These are phyloP conservation scores for Thalassiosira exigua DNA, from an alignment of 352 stramenopile species.

Conservation along the genomic window DNA sequence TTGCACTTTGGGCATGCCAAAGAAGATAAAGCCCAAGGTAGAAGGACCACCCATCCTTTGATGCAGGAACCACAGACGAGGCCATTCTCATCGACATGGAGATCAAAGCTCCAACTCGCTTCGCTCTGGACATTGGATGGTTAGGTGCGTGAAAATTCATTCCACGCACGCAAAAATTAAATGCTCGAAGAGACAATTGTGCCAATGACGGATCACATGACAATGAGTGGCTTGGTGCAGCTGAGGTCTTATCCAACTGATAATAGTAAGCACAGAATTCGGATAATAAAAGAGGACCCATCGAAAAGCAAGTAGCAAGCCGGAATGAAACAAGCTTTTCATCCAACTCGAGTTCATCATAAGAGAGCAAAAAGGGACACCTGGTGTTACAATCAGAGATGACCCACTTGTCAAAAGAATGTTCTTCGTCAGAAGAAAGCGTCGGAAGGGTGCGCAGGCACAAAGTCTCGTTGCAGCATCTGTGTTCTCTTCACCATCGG, in stretches of 20 bases:
- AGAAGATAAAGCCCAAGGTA: too few species aligned
- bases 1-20: too few species aligned
- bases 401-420: constrained; percentile 29
- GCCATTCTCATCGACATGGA: constrained; percentile 24
- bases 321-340: constrained; percentile 21
- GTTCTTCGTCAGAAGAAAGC: constrained; percentile 45
- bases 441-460: constrained; percentile 35
- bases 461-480: constrained; percentile 19
- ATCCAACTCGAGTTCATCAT: not conserved
- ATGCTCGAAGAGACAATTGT: constrained; percentile 52
- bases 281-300: constrained; percentile 48
- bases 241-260: constrained; percentile 45
- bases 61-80: constrained; percentile 26
- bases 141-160: constrained; percentile 34
- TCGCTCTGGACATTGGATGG: constrained; percentile 37
- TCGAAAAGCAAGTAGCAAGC: constrained; percentile 33
- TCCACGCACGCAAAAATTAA: constrained; percentile 38
- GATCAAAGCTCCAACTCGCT: constrained; percentile 38
- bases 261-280: constrained; percentile 58
- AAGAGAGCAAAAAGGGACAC: constrained; percentile 19
- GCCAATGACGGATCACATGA: constrained; percentile 30
- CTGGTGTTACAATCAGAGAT: constrained; percentile 22
- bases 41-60: constrained; percentile 47
- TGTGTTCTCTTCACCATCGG: constrained; percentile 12
- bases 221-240: constrained; percentile 8